Percentiles rank a stretch among this genome's conserved stretches.
Conservation (phyloP, 495 filamentous ascomycete genomes). For the Letharia columbiana region DNA sequence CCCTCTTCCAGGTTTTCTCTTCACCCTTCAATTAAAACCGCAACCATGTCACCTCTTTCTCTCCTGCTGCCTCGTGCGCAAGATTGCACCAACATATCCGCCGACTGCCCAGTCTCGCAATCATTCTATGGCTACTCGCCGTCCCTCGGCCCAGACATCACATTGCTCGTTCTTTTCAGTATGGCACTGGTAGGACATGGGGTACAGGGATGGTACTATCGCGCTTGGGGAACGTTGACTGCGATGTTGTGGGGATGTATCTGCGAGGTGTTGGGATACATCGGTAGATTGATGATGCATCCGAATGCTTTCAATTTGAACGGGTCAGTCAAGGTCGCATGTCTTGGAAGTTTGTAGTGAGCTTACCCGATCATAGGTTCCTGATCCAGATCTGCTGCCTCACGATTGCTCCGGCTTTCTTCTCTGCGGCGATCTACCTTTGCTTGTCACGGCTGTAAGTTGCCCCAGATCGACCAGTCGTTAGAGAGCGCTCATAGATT, state of each 20-base stretch:
- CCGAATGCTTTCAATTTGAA: slow-evolving; percentile 48
- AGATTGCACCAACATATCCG: slow-evolving; percentile 40
- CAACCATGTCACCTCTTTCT: slow-evolving; percentile 5
- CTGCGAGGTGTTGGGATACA: slow-evolving; percentile 47
- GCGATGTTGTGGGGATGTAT: slow-evolving; percentile 42
- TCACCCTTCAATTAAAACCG: not conserved
- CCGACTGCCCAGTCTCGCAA: slow-evolving; percentile 19
- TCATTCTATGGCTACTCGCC: slow-evolving; percentile 56
- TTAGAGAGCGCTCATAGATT: slow-evolving; percentile 49
- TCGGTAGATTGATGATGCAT: slow-evolving; percentile 50
- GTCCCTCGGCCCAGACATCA: slow-evolving; percentile 50
- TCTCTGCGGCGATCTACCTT: slow-evolving; percentile 57
- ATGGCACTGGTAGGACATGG: slow-evolving; percentile 39
- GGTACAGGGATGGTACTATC: slow-evolving; percentile 45
- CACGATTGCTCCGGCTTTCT: slow-evolving; percentile 54
- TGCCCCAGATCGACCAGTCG: not conserved
- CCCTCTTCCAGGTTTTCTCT: not conserved
- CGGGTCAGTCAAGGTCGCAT: slow-evolving; percentile 24
- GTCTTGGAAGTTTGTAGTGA: too few species aligned
- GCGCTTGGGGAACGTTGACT: slow-evolving; percentile 50
- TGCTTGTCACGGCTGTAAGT: slow-evolving; percentile 34
- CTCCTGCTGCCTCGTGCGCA: slow-evolving; percentile 10
- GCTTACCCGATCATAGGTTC: slow-evolving; percentile 35
- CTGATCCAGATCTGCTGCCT: slow-evolving; percentile 59
- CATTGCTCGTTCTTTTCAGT: slow-evolving; percentile 49